Evolutionary conservation across 164 flowering plant species (phyloP).

Genomic region (Vitis rotundifolia): DNA sequence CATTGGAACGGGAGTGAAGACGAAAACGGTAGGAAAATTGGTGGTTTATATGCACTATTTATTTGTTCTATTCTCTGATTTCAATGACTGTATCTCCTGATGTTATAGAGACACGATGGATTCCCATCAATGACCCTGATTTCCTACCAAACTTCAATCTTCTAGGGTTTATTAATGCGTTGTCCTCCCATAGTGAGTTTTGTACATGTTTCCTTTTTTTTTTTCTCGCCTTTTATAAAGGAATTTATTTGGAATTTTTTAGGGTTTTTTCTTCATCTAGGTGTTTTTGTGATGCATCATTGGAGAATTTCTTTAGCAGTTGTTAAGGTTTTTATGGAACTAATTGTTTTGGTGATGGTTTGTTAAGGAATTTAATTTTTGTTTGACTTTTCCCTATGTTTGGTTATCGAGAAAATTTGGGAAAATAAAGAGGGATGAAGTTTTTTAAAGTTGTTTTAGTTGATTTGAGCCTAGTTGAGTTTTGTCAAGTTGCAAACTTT

Average conservation of each 20-base stretch:
- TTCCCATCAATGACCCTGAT: background rate
- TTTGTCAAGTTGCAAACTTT: background rate
- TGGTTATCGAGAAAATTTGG: background rate
- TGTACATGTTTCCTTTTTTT: background rate
- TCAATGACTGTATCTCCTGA: constrained; percentile 14
- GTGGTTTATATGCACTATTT: no score
- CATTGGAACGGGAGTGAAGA: no score
- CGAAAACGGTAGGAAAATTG: no score
- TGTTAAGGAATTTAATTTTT: no score
- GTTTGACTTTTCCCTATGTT: background rate
- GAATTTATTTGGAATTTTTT: background rate
- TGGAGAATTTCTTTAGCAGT: no score
- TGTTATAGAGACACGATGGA: constrained; percentile 18
- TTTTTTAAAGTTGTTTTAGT: no score
- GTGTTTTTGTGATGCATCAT: no score
- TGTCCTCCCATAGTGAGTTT: constrained; percentile 2
- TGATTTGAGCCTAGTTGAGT: no score
- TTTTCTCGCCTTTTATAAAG: background rate
- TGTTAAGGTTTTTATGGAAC: no score
- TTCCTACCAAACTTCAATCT: background rate
- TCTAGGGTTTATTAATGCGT: background rate
- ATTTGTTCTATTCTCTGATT: background rate
- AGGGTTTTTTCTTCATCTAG: background rate
- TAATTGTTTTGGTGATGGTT: no score
- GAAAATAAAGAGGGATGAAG: background rate